Base-by-base conservation (phyloP, 208 protist species). In the Trypanosoma theileri region DNA sequence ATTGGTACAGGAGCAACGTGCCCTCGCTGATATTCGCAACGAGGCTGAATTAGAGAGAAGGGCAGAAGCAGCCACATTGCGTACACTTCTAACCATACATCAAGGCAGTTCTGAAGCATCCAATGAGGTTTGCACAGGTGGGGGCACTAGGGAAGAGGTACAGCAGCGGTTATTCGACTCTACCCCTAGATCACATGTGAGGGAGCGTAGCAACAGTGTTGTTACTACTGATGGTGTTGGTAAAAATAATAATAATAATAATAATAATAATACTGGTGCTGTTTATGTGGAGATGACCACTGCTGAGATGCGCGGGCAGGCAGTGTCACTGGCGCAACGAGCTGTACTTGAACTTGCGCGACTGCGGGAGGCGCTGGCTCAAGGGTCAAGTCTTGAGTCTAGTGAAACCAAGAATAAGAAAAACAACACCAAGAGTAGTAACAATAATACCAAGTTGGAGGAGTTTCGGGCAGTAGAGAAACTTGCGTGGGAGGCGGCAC, bases 261-360 rank as follows among this genome's bases (percentile, higher is more conserved):
- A 35, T 35, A 35, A 35, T 35, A 35, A 35, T 35, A 35, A 1
- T 52, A 21, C 16, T 31, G 3, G n/a, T 41, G 19, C 44, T 46
- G 21, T 22, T 35, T 55, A 40, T 31, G 28, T n/a, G 50, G 62
- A 70, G 51, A 28, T 63, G 44, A 50, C 40, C n/a, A 70, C 35
- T 12, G 24, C 13, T 21, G 56, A 73, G 8, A 28, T 81, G 51
- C 76, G 76, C 4, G 45, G 59, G 9, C 51, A 62, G 59, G 71
- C 71, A 0, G 75, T 85, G 22, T 57, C 62, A 13, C 48, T 66
- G 24, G 75, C 73, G 54, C 80, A 81, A 53, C 48, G 71, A 11
- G 60, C 65, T 22, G 75, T 77, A 19, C 56, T 81, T 1, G 80
- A 81, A 45, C 45, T 85, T 58, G 50, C 69, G 2, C 66, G 80